Percentiles rank a stretch among this genome's conserved stretches.
phyloP scores from a whole-genome alignment of 257 asterid species.

The Nyctanthes arbortristis region DNA sequence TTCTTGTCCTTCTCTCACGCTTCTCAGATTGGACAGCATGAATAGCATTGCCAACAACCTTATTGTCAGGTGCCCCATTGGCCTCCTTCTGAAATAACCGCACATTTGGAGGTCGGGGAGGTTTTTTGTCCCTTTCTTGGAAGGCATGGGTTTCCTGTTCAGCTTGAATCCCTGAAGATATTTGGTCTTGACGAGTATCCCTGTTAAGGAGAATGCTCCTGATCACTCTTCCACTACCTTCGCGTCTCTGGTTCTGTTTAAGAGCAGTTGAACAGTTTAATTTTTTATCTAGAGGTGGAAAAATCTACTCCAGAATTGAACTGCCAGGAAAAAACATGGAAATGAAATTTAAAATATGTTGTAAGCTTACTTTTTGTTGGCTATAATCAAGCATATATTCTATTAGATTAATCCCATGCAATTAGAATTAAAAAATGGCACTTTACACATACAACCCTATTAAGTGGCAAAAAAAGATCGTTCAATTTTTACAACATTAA shows the following conservation, averaged over 20 bases:
- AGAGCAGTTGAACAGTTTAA: slow-evolving; percentile 36
- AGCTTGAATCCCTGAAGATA: slow-evolving; percentile 43
- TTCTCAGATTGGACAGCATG: slow-evolving; percentile 48
- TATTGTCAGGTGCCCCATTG: slow-evolving; percentile 60
- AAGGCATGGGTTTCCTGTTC: slow-evolving; percentile 44
- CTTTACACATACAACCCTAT: not conserved
- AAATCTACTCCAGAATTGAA: slow-evolving; percentile 44
- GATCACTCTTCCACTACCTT: slow-evolving; percentile 79
- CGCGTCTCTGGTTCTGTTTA: slow-evolving; percentile 69
- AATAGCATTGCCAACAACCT: slow-evolving; percentile 40
- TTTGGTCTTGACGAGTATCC: slow-evolving; percentile 61
- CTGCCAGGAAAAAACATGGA: slow-evolving; percentile 31
- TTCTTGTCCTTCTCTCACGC: slow-evolving; percentile 67
- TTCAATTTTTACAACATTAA: not conserved
- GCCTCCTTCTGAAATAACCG: slow-evolving; percentile 58
- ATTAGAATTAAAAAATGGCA: not conserved
- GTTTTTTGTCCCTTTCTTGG: slow-evolving; percentile 71
- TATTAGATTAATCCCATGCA: not conserved
- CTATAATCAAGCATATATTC: not conserved
- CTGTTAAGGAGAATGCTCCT: slow-evolving; percentile 67
- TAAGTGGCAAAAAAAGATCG: not conserved
- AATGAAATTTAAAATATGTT: not conserved
- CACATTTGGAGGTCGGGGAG: slow-evolving; percentile 70
- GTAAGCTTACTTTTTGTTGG: not conserved
- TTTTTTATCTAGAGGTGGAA: slow-evolving; percentile 41